Evolutionary conservation across 345 rosid genomes (phyloP).

Genomic region (Gossypium anomalum): DNA sequence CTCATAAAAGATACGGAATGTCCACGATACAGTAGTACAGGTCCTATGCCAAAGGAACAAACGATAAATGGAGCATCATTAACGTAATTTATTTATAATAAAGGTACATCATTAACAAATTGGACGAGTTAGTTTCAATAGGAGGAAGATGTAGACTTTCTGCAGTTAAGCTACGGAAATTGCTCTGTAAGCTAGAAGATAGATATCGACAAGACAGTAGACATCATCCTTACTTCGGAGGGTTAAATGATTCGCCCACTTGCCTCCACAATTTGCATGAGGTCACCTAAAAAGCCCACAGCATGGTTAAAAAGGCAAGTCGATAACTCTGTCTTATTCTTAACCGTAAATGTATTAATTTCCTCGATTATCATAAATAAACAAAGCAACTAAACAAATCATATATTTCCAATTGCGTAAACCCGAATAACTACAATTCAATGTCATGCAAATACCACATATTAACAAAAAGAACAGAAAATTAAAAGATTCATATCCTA

Average conservation of each 20-base stretch:
- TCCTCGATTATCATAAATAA: neutral
- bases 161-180: neutral
- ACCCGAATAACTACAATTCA: neutral
- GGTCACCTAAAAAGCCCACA: slow-evolving; percentile 46
- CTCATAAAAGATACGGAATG: slow-evolving; percentile 66
- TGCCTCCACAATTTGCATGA: slow-evolving; percentile 70
- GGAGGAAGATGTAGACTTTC: neutral
- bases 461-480: neutral
- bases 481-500: neutral
- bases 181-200: slow-evolving; percentile 4
- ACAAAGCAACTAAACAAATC: neutral
- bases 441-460: neutral
- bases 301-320: neutral
- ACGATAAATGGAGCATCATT: neutral
- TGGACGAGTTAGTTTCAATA: neutral
- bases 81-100: neutral
- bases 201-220: neutral
- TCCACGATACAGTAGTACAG: slow-evolving; percentile 74
- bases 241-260: slow-evolving; percentile 74
- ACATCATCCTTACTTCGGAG: slow-evolving; percentile 60
- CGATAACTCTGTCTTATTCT: neutral
- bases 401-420: neutral
- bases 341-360: neutral
- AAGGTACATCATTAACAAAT: neutral
- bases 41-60: slow-evolving; percentile 36